A percentile compares a stretch with the other conserved stretches of the same genome.
Conservation (phyloP, 2,329 filamentous ascomycete species). For the Aspergillus sergii region DNA sequence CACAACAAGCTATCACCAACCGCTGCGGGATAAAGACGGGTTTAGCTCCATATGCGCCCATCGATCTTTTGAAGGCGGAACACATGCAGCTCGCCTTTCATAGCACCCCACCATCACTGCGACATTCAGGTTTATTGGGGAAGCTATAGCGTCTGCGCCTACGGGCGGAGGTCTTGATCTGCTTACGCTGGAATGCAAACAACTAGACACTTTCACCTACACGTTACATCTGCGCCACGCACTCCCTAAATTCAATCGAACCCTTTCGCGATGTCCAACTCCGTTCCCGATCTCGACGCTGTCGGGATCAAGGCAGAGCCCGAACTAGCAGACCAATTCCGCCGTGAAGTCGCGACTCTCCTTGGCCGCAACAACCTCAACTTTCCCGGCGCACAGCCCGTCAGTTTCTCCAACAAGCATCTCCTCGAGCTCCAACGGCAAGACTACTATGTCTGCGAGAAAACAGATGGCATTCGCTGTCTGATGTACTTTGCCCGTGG, state of each 20-base stretch:
- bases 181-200: slow-evolving; percentile 1
- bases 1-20: slow-evolving; percentile 7
- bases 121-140: slow-evolving; percentile 4
- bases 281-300: slow-evolving; percentile 45
- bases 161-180: slow-evolving; percentile 22
- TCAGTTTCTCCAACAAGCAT: slow-evolving; percentile 84
- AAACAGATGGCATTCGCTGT: slow-evolving; percentile 94
- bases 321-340: slow-evolving; percentile 64
- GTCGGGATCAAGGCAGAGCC: slow-evolving; percentile 65
- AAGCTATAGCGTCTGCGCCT: slow-evolving; percentile 21
- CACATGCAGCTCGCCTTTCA: background rate
- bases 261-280: slow-evolving; percentile 35
- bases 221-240: slow-evolving; percentile 1
- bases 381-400: slow-evolving; percentile 92
- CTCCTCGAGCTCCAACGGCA: slow-evolving; percentile 76
- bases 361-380: slow-evolving; percentile 68
- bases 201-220: slow-evolving; percentile 5
- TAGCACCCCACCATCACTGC: slow-evolving; percentile 6
- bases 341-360: slow-evolving; percentile 72
- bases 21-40: background rate
- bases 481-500: slow-evolving; percentile 79
- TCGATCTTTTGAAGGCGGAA: background rate
- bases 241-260: background rate
- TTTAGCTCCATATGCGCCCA: slow-evolving; percentile 9
- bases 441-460: slow-evolving; percentile 98